Percentiles rank a stretch among this genome's conserved stretches.
These are phyloP conservation scores for Allium sativum DNA, from an alignment of 106 monocot genomes.

Conservation along the genomic window DNA sequence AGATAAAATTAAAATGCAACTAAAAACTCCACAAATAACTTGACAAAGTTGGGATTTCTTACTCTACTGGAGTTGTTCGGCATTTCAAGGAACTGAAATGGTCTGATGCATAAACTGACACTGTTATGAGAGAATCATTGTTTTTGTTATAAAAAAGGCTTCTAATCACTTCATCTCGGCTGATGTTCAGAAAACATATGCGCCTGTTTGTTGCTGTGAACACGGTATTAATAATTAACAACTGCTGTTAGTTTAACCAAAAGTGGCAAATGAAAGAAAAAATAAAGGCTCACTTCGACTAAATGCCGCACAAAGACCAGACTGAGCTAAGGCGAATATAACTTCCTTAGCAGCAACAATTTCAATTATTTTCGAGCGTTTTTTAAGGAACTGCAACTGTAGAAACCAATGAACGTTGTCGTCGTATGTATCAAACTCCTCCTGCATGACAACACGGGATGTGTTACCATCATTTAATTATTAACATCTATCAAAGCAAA, in stretches of 20 bases:
- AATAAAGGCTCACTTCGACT: constrained; percentile 42
- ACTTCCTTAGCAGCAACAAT: constrained; percentile 89
- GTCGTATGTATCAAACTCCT: constrained; percentile 89
- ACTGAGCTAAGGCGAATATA: constrained; percentile 81
- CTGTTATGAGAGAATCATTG: constrained; percentile 79
- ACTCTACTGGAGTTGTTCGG: constrained; percentile 79
- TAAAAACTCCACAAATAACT: not conserved
- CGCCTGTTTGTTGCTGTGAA: constrained; percentile 67
- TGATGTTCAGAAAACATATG: constrained; percentile 64
- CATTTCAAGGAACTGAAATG: constrained; percentile 80
- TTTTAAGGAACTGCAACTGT: constrained; percentile 63
- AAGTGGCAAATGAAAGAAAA: constrained; percentile 1
- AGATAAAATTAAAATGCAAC: constrained; percentile 2
- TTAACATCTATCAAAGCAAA: constrained; percentile 1
- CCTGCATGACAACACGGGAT: constrained; percentile 31
- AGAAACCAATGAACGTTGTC: constrained; percentile 67
- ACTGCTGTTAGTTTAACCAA: not conserved
- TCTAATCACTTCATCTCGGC: constrained; percentile 74
- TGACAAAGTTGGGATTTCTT: constrained; percentile 13
- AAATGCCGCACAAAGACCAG: constrained; percentile 80
- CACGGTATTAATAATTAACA: not conserved
- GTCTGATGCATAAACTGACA: constrained; percentile 75
- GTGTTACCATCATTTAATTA: not conserved
- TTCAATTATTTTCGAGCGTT: constrained; percentile 78
- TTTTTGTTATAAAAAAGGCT: constrained; percentile 81